phyloP scores from a whole-genome alignment of 164 flowering plant genomes.

The Magnolia officinalis region DNA sequence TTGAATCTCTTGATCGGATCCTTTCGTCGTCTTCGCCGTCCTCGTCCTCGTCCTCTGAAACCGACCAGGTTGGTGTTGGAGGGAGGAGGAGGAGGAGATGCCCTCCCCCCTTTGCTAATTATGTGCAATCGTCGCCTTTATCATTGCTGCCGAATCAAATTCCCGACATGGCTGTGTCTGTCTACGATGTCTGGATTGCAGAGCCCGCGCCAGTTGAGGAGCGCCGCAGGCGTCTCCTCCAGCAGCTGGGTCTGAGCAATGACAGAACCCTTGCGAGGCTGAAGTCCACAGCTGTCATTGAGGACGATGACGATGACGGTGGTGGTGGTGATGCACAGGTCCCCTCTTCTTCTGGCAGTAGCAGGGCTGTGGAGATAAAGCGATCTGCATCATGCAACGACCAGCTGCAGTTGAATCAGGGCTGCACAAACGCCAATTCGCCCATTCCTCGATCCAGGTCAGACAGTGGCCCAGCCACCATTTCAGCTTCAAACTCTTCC shows the following conservation, averaged over 20 bases:
- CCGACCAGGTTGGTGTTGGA: conserved; percentile 9
- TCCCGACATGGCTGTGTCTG: conserved; percentile 44
- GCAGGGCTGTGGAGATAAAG: not conserved
- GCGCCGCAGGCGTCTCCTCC: conserved; percentile 71
- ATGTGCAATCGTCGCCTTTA: conserved; percentile 1
- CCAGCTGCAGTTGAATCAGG: not conserved
- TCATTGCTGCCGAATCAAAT: conserved; percentile 7
- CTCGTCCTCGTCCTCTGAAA: conserved; percentile 40
- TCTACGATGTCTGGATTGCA: conserved; percentile 84
- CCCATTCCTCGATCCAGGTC: conserved; percentile 50
- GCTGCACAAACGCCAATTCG: not conserved
- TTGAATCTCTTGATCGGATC: conserved; percentile 89
- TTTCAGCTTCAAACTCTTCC: not conserved
- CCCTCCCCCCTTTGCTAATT: conserved; percentile 8
- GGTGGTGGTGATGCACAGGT: not conserved
- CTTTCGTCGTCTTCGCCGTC: conserved; percentile 61
- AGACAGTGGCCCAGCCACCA: conserved; percentile 25
- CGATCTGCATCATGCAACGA: conserved; percentile 15
- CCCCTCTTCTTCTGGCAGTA: not conserved
- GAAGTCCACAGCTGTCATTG: conserved; percentile 11
- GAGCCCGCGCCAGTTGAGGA: conserved; percentile 76
- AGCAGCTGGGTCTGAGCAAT: conserved; percentile 62
- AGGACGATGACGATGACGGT: not conserved
- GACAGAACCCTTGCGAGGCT: conserved; percentile 49
- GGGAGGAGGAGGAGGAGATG: not conserved